Percentiles rank a stretch among this genome's conserved stretches.
Evolutionary conservation across 257 asterid genomes (phyloP).

Genomic region (Rhazya stricta): DNA sequence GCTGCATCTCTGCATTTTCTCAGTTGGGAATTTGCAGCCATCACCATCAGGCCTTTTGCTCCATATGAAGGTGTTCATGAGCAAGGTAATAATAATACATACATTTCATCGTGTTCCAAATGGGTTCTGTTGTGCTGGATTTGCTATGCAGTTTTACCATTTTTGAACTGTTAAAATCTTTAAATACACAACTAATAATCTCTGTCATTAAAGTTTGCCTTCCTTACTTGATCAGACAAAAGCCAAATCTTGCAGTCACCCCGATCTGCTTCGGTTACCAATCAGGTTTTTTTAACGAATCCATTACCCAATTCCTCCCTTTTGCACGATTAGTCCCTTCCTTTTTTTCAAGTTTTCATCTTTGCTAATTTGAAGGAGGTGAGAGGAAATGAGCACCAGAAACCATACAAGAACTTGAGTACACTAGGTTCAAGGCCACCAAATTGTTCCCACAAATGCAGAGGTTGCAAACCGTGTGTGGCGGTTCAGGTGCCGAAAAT

Average conservation of each 20-base stretch:
- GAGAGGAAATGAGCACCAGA: background rate
- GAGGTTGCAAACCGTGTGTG: constrained; percentile 31
- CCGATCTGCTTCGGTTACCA: background rate
- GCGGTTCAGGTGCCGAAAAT: constrained; percentile 29
- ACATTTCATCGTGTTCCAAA: background rate
- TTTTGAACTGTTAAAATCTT: too few species aligned
- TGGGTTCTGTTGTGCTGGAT: background rate
- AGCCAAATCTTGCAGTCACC: constrained; percentile 3
- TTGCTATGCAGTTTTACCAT: too few species aligned
- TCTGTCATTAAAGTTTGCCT: background rate
- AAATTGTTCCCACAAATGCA: constrained; percentile 33
- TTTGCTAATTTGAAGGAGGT: background rate
- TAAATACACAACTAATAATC: too few species aligned
- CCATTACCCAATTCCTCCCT: background rate
- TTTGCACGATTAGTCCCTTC: background rate
- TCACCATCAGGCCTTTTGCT: background rate
- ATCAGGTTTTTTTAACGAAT: background rate
- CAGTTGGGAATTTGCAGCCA: constrained; percentile 7
- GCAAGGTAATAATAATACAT: background rate
- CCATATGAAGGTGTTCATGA: constrained; percentile 3
- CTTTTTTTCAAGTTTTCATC: background rate
- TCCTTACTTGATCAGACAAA: background rate
- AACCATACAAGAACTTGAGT: background rate
- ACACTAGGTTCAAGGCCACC: constrained; percentile 38
- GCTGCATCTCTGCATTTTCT: background rate